Conservation (phyloP, 768 basidiomycete genomes). For the Antrodiella citrinella region DNA sequence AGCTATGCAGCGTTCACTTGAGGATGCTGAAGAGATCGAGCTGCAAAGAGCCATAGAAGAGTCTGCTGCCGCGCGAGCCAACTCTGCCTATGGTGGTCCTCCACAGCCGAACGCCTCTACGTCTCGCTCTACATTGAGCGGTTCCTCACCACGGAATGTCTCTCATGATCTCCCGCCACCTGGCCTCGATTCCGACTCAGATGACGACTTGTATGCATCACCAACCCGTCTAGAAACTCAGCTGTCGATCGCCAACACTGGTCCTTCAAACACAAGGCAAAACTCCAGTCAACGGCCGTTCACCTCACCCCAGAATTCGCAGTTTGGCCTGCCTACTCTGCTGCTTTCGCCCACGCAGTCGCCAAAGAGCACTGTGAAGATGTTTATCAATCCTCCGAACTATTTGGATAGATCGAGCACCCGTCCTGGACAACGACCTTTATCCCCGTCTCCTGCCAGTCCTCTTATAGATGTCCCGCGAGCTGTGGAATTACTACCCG, state of each 20-base stretch:
- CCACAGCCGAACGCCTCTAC: constrained; percentile 7
- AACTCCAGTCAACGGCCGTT: constrained; percentile 6
- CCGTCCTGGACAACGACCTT: neutral
- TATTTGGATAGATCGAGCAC: neutral
- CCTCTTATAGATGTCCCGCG: neutral
- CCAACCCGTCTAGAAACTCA: constrained; percentile 58
- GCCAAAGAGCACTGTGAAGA: constrained; percentile 32
- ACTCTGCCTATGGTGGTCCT: constrained; percentile 4
- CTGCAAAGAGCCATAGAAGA: constrained; percentile 23
- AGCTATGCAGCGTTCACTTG: constrained; percentile 59
- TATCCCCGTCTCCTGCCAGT: neutral
- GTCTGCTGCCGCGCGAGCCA: constrained; percentile 12
- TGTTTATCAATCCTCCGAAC: constrained; percentile 7
- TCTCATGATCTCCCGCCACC: neutral
- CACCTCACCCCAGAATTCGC: constrained; percentile 14
- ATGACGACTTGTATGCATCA: constrained; percentile 40
- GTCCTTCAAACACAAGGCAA: constrained; percentile 22
- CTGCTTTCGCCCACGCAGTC: constrained; percentile 12
- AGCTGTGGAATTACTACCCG: too few relatives aligned
- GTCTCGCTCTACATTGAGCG: constrained; percentile 7
- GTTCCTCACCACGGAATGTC: neutral
- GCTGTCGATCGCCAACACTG: constrained; percentile 57
- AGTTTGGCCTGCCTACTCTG: constrained; percentile 32
- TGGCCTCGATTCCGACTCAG: constrained; percentile 12
- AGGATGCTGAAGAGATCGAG: constrained; percentile 25